phyloP scores from a whole-genome alignment of 306 rosid genomes.

The Styphnolobium japonicum region DNA sequence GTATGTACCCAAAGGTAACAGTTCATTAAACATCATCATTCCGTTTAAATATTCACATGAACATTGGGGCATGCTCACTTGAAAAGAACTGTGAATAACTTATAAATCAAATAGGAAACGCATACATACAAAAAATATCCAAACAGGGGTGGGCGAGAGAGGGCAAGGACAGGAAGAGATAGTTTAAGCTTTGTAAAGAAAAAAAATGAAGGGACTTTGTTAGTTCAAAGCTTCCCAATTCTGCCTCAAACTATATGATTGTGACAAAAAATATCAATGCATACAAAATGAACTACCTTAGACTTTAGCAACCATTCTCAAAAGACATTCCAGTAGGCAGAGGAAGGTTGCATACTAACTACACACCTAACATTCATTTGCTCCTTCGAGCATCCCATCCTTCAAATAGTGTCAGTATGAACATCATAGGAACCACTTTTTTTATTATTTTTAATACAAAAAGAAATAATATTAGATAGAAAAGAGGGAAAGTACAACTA shows the following conservation, averaged over 20 bases:
- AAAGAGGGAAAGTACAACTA: no score
- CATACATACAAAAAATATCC: background rate
- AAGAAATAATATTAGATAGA: no score
- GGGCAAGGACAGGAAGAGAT: background rate
- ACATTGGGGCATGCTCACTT: background rate
- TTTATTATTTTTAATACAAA: no score
- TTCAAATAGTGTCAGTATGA: no score
- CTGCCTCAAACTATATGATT: background rate
- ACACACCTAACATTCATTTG: background rate
- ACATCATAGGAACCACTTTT: no score
- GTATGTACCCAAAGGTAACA: background rate
- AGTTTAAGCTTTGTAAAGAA: background rate
- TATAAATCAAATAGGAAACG: background rate
- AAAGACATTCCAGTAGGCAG: background rate
- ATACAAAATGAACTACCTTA: background rate
- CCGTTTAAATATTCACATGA: background rate
- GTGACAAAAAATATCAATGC: background rate
- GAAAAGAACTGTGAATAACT: background rate
- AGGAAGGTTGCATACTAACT: background rate
- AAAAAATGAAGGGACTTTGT: background rate
- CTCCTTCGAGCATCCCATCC: background rate
- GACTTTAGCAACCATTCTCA: constrained; percentile 8
- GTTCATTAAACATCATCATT: background rate
- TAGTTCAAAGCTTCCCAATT: background rate
- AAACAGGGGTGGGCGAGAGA: background rate